phyloP scores from a whole-genome alignment of 805 yeast species.

The Zygotorulaspora danielsina region DNA sequence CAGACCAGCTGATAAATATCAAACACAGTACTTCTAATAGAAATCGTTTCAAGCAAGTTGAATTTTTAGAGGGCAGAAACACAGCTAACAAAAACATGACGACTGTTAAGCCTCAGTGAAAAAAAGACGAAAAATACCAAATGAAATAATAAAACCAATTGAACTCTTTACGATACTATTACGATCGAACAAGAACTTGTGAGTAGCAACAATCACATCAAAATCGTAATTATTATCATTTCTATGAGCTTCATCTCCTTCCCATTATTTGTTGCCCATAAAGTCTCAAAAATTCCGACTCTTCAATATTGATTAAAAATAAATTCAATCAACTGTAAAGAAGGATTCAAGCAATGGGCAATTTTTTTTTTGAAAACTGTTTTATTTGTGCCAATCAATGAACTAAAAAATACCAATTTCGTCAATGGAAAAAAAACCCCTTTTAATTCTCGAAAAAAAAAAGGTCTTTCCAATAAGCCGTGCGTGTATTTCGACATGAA shows the following conservation, averaged over 20 bases:
- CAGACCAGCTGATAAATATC: constrained; percentile 11
- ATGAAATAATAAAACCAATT: background rate
- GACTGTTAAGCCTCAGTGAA: constrained; percentile 5
- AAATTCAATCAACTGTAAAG: background rate
- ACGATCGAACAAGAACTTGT: constrained; percentile 1
- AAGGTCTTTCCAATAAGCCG: constrained; percentile 9
- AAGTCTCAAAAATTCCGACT: background rate
- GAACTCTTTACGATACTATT: background rate
- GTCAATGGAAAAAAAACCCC: constrained; percentile 1
- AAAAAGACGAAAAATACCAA: constrained; percentile 5
- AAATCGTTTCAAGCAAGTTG: background rate
- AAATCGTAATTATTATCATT: constrained; percentile 4
- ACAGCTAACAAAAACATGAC: constrained; percentile 7
- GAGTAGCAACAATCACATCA: constrained; percentile 1
- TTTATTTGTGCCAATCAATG: constrained; percentile 8
- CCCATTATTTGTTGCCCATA: background rate
- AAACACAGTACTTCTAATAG: background rate
- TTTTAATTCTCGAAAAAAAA: too few species aligned
- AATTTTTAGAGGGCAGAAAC: constrained; percentile 10
- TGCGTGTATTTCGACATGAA: too few species aligned
- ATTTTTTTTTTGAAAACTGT: constrained; percentile 4
- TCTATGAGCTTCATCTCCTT: constrained; percentile 2
- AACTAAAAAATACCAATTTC: constrained; percentile 5
- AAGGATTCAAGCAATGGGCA: background rate
- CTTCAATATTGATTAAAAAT: background rate